Evolutionary conservation across 352 stramenopile species (phyloP), one percentile per base, ranked within the genome.

Genomic region (Phytophthora hybrid): DNA sequence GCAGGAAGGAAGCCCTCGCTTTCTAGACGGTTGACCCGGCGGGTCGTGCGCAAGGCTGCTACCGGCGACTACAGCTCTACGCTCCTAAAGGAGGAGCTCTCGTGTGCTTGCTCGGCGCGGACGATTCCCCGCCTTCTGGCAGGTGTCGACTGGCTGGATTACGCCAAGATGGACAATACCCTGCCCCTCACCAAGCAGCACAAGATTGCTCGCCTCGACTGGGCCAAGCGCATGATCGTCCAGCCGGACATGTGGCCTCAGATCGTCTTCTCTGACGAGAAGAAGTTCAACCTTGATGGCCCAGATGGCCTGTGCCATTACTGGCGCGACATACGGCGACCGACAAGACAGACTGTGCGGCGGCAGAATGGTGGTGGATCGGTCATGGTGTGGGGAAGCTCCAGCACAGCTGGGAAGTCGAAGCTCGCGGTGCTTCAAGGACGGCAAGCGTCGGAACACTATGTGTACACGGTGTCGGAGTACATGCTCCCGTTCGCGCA

Each of bases 391-490:
- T 31, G 26, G 26, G 26, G 26, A 31, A 31, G 26, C 26, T 31
- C 5, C 26, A 31, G 26, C 4, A 3, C 26, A 31, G 26, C 26
- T 31, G 26, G 26, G 26, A 31, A 31, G 26, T 31, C 26, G 26
- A 31, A 31, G 26, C 26, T 31, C 26, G 26, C 26, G 26, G 26
- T 31, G 26, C 26, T 31, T 31, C 26, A 31, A 31, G 26, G 26
- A 31, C 26, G 26, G 26, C 26, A 31, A 31, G 26, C 26, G 26
- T 31, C 26, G 26, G 26, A 31, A 31, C n/a, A 54, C 21, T 73
- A 76, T 53, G 70, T 73, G 13, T 14, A 69, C 18, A 73, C 13
- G 11, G 37, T 71, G 1, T 65, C 61, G 0, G 56, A 76, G 26
- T 60, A 66, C 37, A 41, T 76, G 23, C 23, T 74, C 4, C 66